A percentile compares a stretch with the other conserved stretches of the same genome.
Evolutionary conservation across 441 rosid species (phyloP).

Genomic region (Mallotus repandus): DNA sequence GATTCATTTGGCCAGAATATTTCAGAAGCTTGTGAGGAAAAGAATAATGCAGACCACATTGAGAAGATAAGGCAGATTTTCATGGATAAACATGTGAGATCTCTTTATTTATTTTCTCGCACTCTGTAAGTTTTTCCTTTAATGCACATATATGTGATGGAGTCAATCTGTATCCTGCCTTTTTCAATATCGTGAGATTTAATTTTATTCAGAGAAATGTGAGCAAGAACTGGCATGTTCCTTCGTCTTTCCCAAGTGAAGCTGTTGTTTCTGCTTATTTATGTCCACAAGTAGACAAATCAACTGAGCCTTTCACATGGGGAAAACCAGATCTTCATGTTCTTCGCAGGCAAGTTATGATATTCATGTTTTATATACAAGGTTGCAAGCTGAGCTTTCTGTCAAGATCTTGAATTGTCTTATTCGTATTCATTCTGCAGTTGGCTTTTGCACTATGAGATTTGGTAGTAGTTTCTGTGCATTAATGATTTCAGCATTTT

Average conservation of each 20-base stretch:
- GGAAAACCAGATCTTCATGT: conserved; percentile 83
- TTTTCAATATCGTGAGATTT: conserved; percentile 12
- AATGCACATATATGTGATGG: neutral
- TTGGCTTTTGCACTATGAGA: neutral
- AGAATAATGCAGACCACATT: conserved; percentile 30
- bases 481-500: neutral
- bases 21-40: conserved; percentile 30
- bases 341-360: conserved; percentile 68
- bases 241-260: conserved; percentile 87
- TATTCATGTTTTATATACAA: conserved; percentile 5
- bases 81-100: conserved; percentile 82
- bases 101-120: neutral
- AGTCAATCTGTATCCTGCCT: conserved; percentile 11
- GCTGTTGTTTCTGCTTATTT: conserved; percentile 75
- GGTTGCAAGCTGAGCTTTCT: neutral
- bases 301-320: conserved; percentile 90
- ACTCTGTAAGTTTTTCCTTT: conserved; percentile 5
- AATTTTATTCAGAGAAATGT: conserved; percentile 69
- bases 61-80: conserved; percentile 62
- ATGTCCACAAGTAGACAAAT: conserved; percentile 88
- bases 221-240: conserved; percentile 98
- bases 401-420: neutral
- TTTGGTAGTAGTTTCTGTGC: neutral
- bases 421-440: neutral
- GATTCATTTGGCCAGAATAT: conserved; percentile 30